These are phyloP conservation scores for Acorus gramineus DNA, from an alignment of 106 monocot species.

Conservation along the genomic window DNA sequence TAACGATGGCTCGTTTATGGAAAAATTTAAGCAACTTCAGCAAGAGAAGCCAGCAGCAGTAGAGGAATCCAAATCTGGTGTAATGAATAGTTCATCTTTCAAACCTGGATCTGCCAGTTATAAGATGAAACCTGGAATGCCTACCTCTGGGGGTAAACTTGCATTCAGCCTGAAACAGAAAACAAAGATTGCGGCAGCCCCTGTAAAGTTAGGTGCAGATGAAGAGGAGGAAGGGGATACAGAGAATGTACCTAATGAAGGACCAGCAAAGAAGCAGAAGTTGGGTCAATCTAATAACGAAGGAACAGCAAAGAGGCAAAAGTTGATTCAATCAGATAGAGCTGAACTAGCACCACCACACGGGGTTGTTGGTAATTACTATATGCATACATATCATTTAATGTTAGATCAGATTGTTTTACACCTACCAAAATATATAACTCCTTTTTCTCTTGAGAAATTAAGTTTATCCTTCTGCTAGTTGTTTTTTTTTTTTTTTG, in stretches of 20 bases:
- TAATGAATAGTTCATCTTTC: background rate
- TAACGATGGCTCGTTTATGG: slow-evolving; percentile 77
- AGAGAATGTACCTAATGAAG: slow-evolving; percentile 22
- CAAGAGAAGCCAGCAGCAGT: slow-evolving; percentile 18
- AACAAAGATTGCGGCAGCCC: slow-evolving; percentile 54
- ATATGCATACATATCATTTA: slow-evolving; percentile 3
- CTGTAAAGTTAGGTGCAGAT: slow-evolving; percentile 57
- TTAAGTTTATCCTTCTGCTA: too few relatives aligned
- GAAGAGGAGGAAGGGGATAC: slow-evolving; percentile 61
- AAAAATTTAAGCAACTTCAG: slow-evolving; percentile 58
- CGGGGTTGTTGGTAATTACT: slow-evolving; percentile 75
- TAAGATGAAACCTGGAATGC: slow-evolving; percentile 45
- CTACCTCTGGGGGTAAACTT: slow-evolving; percentile 53
- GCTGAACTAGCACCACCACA: slow-evolving; percentile 13
- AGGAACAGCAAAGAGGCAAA: slow-evolving; percentile 54
- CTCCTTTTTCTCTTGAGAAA: background rate
- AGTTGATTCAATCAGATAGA: slow-evolving; percentile 16
- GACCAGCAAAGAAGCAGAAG: slow-evolving; percentile 56
- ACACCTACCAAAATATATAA: too few relatives aligned
- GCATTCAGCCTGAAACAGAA: slow-evolving; percentile 96
- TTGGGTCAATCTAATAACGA: slow-evolving; percentile 14
- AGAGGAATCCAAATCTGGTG: slow-evolving; percentile 2
- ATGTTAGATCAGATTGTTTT: too few relatives aligned
- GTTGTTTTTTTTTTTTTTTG: too few relatives aligned
- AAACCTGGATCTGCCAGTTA: slow-evolving; percentile 21